phyloP scores from a whole-genome alignment of 805 yeast genomes.

The Lipomyces starkeyi region DNA sequence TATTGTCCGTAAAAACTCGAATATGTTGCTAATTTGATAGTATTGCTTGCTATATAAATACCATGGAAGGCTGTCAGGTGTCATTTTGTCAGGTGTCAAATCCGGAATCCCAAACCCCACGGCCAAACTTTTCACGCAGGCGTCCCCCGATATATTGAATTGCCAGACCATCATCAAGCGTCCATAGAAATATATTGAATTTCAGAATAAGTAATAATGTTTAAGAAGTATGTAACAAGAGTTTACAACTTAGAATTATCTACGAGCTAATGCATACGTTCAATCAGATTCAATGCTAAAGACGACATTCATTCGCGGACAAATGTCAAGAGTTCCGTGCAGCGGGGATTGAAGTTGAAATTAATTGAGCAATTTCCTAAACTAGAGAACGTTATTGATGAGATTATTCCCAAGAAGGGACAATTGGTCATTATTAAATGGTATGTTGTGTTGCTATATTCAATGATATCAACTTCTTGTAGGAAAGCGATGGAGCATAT shows the following conservation, averaged over 20 bases:
- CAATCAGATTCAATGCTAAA: conserved; percentile 52
- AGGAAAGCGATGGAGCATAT: too few relatives aligned
- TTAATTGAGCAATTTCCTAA: conserved; percentile 74
- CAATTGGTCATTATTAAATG: conserved; percentile 82
- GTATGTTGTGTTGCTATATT: conserved; percentile 25
- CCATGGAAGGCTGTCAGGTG: too few relatives aligned
- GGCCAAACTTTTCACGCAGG: background rate
- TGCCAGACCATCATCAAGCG: background rate
- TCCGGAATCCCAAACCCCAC: background rate
- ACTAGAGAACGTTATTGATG: conserved; percentile 79
- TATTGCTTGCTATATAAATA: too few relatives aligned
- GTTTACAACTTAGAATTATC: background rate
- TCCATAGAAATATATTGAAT: background rate
- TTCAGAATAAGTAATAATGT: background rate
- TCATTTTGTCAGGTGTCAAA: too few relatives aligned
- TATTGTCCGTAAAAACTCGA: too few relatives aligned
- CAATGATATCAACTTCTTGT: background rate
- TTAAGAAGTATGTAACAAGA: background rate
- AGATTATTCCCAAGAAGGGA: conserved; percentile 84
- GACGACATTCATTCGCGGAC: conserved; percentile 91
- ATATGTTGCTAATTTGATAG: too few relatives aligned
- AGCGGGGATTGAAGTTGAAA: conserved; percentile 80
- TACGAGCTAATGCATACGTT: background rate
- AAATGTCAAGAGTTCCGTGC: conserved; percentile 92
- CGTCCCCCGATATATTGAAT: background rate